phyloP scores from a whole-genome alignment of 768 basidiomycete genomes.

The Mycena capillaripes region DNA sequence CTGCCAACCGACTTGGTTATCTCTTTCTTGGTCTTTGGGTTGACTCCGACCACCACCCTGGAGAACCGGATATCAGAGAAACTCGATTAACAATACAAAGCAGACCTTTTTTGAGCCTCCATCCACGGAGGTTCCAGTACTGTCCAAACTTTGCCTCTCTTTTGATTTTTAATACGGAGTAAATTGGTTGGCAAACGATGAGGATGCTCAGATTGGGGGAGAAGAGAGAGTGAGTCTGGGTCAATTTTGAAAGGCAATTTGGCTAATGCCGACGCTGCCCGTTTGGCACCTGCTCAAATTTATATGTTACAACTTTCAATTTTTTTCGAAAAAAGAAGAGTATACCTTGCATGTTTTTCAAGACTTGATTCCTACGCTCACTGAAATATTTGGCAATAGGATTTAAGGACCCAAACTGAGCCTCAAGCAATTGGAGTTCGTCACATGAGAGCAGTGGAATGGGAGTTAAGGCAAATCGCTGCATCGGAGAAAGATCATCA shows the following conservation, averaged over 20 bases:
- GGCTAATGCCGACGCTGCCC: neutral
- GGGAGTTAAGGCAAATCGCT: neutral
- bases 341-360: neutral
- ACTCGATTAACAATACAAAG: neutral
- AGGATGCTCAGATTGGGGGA: neutral
- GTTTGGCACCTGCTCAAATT: neutral
- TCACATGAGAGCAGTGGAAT: neutral
- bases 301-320: too few species aligned
- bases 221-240: neutral
- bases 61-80: neutral
- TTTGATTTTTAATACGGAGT: neutral
- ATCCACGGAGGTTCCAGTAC: neutral
- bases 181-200: neutral
- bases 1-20: neutral
- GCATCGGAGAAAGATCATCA: neutral
- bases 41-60: neutral
- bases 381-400: neutral
- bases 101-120: neutral
- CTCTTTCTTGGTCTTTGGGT: neutral
- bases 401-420: neutral
- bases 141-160: neutral
- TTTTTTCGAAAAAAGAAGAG: neutral
- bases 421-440: neutral
- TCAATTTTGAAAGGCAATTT: neutral
- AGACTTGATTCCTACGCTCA: neutral